Percentiles rank a stretch among this genome's conserved stretches.
phyloP scores from a whole-genome alignment of 2,329 filamentous ascomycete species.

The Tolypocladium inflatum region DNA sequence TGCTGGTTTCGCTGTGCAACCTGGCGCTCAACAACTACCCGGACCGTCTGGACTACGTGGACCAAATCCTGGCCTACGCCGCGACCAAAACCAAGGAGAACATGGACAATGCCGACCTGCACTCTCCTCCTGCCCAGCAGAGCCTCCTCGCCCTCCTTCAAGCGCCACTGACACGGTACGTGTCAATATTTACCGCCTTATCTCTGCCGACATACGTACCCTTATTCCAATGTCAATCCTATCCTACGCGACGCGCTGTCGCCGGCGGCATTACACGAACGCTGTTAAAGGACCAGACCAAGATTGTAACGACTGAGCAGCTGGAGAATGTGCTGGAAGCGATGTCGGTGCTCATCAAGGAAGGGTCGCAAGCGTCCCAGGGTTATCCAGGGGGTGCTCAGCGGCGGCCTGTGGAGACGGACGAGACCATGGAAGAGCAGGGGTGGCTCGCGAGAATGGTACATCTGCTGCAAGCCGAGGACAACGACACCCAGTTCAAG shows the following conservation, averaged over 20 bases:
- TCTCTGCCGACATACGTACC: slow-evolving; percentile 88
- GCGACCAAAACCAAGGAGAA: slow-evolving; percentile 80
- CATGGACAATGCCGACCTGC: slow-evolving; percentile 89
- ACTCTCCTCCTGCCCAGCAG: slow-evolving; percentile 78
- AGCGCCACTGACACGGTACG: slow-evolving; percentile 80
- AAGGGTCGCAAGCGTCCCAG: slow-evolving; percentile 74
- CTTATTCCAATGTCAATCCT: slow-evolving; percentile 83
- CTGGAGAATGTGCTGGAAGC: slow-evolving; percentile 84
- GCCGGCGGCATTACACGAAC: slow-evolving; percentile 79
- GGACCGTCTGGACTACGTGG: slow-evolving; percentile 83
- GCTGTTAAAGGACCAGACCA: slow-evolving; percentile 73
- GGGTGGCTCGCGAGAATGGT: slow-evolving; percentile 91
- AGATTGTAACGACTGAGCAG: slow-evolving; percentile 67
- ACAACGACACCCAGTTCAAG: slow-evolving; percentile 92
- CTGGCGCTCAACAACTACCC: slow-evolving; percentile 95
- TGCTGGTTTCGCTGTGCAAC: slow-evolving; percentile 89
- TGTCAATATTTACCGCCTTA: slow-evolving; percentile 91
- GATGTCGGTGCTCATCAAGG: slow-evolving; percentile 83
- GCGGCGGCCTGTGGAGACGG: slow-evolving; percentile 70
- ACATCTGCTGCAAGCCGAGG: slow-evolving; percentile 71
- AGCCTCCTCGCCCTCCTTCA: slow-evolving; percentile 85
- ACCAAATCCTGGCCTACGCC: slow-evolving; percentile 86
- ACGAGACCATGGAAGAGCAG: slow-evolving; percentile 96
- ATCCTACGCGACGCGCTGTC: slow-evolving; percentile 81
- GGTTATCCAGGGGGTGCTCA: slow-evolving; percentile 78